phyloP scores from a whole-genome alignment of 2,329 filamentous ascomycete species.

The Neonectria sp. region DNA sequence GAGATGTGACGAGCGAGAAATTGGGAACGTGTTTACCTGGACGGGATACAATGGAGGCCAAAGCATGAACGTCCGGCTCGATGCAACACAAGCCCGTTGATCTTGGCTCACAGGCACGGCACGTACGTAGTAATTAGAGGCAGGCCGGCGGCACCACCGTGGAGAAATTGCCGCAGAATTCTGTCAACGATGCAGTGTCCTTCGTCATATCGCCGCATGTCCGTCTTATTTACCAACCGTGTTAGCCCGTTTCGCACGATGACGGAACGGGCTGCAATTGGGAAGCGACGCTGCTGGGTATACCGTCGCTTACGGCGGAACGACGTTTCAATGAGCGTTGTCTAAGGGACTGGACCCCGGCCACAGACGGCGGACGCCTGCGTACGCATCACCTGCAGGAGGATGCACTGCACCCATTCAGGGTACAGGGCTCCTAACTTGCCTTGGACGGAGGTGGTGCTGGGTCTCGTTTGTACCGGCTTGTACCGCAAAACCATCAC shows the following conservation, averaged over 20 bases:
- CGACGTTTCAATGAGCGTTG: conserved; percentile 34
- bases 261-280: conserved; percentile 37
- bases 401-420: conserved; percentile 25
- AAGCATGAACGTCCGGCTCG: conserved; percentile 3
- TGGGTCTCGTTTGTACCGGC: conserved; percentile 3
- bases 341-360: conserved; percentile 23
- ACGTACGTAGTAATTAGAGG: background rate
- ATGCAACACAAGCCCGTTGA: conserved; percentile 18
- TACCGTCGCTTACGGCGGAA: conserved; percentile 49
- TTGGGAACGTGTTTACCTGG: conserved; percentile 8
- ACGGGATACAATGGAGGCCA: conserved; percentile 1
- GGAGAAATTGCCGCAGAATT: background rate
- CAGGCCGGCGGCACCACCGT: background rate
- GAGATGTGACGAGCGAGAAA: conserved; percentile 1
- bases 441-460: conserved; percentile 8
- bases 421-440: conserved; percentile 22
- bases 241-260: conserved; percentile 35
- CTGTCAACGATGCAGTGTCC: conserved; percentile 3
- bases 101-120: background rate
- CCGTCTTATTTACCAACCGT: conserved; percentile 7
- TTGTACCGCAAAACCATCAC: conserved; percentile 4
- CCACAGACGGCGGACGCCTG: conserved; percentile 20
- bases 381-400: conserved; percentile 25
- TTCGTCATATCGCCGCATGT: conserved; percentile 10
- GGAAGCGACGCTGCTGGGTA: conserved; percentile 12